Evolutionary conservation across 2,329 filamentous ascomycete species (phyloP).

Genomic region (Shiraia bambusicola): DNA sequence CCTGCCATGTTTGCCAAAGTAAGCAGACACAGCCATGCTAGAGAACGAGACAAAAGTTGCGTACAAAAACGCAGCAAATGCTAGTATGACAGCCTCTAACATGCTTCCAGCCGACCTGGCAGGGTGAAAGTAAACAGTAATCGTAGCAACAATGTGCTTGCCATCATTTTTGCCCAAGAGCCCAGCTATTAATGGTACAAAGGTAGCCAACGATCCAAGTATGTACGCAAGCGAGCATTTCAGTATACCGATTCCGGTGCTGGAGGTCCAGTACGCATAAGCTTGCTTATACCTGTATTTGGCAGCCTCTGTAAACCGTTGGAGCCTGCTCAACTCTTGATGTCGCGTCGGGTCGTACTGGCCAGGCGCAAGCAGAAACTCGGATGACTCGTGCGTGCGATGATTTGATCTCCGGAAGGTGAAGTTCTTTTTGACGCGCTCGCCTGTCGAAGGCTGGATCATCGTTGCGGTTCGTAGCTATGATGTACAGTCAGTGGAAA

Average conservation of each 20-base stretch:
- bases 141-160: slow-evolving; percentile 90
- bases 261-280: slow-evolving; percentile 66
- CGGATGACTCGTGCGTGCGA: slow-evolving; percentile 48
- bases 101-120: slow-evolving; percentile 84
- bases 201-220: slow-evolving; percentile 82
- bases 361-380: slow-evolving; percentile 44
- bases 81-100: slow-evolving; percentile 79
- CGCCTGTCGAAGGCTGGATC: slow-evolving; percentile 81
- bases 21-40: slow-evolving; percentile 85
- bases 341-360: slow-evolving; percentile 32
- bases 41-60: slow-evolving; percentile 73
- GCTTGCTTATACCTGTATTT: slow-evolving; percentile 36
- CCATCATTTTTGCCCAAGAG: slow-evolving; percentile 82
- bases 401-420: slow-evolving; percentile 60
- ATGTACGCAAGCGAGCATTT: slow-evolving; percentile 92
- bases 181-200: slow-evolving; percentile 70
- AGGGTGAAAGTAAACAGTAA: slow-evolving; percentile 94
- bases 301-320: slow-evolving; percentile 40
- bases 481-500: slow-evolving; percentile 20
- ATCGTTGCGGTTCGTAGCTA: slow-evolving; percentile 82
- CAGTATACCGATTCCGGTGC: slow-evolving; percentile 75
- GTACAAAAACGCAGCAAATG: slow-evolving; percentile 76
- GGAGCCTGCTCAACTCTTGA: slow-evolving; percentile 35
- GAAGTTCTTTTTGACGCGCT: slow-evolving; percentile 77
- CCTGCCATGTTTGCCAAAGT: slow-evolving; percentile 69